Conservation (phyloP, 2,329 filamentous ascomycete species). For the Akanthomyces dipterigenus region DNA sequence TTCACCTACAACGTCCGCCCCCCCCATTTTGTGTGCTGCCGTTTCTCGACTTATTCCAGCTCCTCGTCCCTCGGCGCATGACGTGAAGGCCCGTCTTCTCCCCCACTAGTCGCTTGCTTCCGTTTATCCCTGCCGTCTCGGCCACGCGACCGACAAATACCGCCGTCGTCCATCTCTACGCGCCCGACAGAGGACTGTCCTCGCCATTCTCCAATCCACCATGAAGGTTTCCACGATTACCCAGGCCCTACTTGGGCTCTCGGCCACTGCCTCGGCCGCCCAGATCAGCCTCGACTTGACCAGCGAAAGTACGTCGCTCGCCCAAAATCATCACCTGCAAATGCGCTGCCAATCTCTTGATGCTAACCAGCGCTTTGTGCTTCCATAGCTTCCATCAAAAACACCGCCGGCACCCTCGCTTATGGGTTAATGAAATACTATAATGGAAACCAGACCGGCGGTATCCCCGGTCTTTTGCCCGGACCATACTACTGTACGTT, state of each 20-base stretch:
- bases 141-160: background rate
- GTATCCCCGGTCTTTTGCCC: conserved; percentile 51
- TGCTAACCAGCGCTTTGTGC: background rate
- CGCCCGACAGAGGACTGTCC: background rate
- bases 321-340: background rate
- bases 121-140: background rate
- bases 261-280: background rate
- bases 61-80: background rate
- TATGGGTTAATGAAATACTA: conserved; percentile 44
- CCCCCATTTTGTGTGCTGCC: background rate
- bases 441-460: conserved; percentile 52
- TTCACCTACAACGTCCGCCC: background rate
- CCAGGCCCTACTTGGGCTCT: background rate
- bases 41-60: background rate
- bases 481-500: conserved; percentile 58
- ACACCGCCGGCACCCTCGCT: conserved; percentile 40
- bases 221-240: background rate
- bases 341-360: background rate
- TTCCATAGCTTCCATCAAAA: conserved; percentile 41
- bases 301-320: conserved; percentile 1
- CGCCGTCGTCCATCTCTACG: background rate
- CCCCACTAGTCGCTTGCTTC: background rate
- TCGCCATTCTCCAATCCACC: background rate
- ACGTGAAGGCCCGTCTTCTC: conserved; percentile 1
- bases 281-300: background rate